Evolutionary conservation across 306 rosid genomes (phyloP).

Genomic region (Cucurbita ficifolia): DNA sequence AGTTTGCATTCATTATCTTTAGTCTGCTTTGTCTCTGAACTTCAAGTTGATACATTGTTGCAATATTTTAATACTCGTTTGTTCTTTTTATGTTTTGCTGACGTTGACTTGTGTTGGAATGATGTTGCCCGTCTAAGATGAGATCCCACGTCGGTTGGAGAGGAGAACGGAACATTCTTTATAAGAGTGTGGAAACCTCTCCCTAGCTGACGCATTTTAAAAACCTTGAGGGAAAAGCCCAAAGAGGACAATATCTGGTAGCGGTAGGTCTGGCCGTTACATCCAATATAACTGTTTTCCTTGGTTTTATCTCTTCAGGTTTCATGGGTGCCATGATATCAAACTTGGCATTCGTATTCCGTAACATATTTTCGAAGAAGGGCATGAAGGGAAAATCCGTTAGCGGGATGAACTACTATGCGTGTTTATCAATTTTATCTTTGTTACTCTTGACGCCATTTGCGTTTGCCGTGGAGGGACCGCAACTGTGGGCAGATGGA

Average conservation of each 20-base stretch:
- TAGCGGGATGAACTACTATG: slow-evolving; percentile 91
- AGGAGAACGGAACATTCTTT: no score
- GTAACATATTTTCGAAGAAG: slow-evolving; percentile 73
- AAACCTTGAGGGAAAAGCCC: no score
- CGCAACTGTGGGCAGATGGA: slow-evolving; percentile 78
- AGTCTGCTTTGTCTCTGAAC: background rate
- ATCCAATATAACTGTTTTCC: background rate
- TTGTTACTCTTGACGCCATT: slow-evolving; percentile 65
- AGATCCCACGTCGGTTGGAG: no score
- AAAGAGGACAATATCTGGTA: no score
- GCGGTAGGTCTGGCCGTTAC: no score
- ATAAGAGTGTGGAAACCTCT: no score
- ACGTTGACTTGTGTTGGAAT: background rate
- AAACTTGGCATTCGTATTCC: slow-evolving; percentile 75
- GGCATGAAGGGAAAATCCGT: slow-evolving; percentile 94
- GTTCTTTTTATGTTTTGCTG: background rate
- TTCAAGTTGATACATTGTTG: background rate
- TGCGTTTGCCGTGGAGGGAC: slow-evolving; percentile 91
- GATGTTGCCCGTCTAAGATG: background rate
- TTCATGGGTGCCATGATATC: slow-evolving; percentile 98
- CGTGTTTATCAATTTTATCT: slow-evolving; percentile 73
- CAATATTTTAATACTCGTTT: background rate
- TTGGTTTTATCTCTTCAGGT: slow-evolving; percentile 27
- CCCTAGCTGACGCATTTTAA: no score
- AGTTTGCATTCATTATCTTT: background rate